A percentile compares a stretch with the other conserved stretches of the same genome.
These are phyloP conservation scores for Penicillium verrucosum DNA, from an alignment of 2,329 filamentous ascomycete genomes.

Conservation along the genomic window DNA sequence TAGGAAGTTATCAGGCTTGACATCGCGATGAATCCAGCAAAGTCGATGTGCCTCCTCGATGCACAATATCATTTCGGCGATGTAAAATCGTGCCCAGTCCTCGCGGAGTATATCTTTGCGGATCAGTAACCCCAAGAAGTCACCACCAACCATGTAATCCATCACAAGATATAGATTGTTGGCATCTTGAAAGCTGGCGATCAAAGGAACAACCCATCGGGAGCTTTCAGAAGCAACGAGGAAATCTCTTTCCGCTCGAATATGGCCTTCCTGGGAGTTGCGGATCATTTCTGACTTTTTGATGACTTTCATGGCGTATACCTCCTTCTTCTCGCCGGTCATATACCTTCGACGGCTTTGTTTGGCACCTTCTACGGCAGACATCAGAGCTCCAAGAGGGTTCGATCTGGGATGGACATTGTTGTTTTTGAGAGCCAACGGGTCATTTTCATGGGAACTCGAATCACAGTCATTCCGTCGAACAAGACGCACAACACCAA, in stretches of 20 bases:
- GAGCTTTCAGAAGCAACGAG: constrained; percentile 85
- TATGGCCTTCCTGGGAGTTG: constrained; percentile 86
- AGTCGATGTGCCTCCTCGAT: constrained; percentile 88
- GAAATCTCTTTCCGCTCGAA: constrained; percentile 88
- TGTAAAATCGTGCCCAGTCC: constrained; percentile 74
- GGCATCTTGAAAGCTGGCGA: constrained; percentile 84
- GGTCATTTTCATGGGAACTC: constrained; percentile 11
- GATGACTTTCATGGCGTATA: constrained; percentile 97
- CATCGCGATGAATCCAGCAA: constrained; percentile 87
- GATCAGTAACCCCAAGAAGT: constrained; percentile 84
- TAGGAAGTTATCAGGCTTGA: constrained; percentile 97
- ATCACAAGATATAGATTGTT: constrained; percentile 87
- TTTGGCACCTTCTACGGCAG: constrained; percentile 20
- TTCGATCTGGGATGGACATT: neutral
- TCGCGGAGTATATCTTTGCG: constrained; percentile 81
- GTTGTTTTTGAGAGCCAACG: neutral
- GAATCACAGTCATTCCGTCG: constrained; percentile 48
- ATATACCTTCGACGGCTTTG: constrained; percentile 29
- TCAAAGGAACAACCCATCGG: constrained; percentile 81
- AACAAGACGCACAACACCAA: constrained; percentile 86
- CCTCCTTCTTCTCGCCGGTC: constrained; percentile 49
- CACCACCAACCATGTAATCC: constrained; percentile 97
- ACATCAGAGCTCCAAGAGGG: constrained; percentile 10
- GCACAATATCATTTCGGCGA: constrained; percentile 93
- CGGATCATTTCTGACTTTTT: constrained; percentile 89